Conservation (phyloP, 371 early-diverging fungal genomes). For the Dinochytrium kinnereticum region DNA sequence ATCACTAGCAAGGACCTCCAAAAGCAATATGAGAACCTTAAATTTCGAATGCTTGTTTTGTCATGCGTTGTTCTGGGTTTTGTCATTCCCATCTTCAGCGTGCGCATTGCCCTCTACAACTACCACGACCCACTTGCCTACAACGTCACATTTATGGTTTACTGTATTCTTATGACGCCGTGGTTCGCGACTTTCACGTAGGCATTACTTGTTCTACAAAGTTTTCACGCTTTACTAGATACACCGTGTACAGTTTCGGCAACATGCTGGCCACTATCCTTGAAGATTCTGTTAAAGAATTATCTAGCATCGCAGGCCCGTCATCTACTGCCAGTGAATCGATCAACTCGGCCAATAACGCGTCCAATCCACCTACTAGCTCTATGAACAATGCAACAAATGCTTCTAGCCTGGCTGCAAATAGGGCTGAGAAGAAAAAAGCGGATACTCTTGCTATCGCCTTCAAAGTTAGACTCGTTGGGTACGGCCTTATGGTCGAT, state of each 20-base stretch:
- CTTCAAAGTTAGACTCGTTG: neutral
- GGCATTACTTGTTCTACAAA: neutral
- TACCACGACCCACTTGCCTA: constrained; percentile 5
- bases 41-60: neutral
- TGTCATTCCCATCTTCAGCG: constrained; percentile 5
- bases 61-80: neutral
- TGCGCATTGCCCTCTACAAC: neutral
- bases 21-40: constrained; percentile 3
- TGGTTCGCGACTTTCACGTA: neutral
- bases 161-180: constrained; percentile 2
- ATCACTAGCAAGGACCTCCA: constrained; percentile 7
- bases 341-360: neutral
- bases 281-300: neutral
- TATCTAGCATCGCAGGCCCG: neutral
- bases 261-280: neutral
- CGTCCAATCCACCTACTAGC: neutral
- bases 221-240: neutral
- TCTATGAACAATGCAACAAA: neutral
- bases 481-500: neutral
- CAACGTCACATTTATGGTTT: constrained; percentile 4
- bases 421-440: neutral
- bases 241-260: constrained; percentile 13
- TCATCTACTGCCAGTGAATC: neutral
- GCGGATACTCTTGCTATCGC: neutral
- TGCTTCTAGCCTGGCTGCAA: neutral